phyloP scores from a whole-genome alignment of 2,329 filamentous ascomycete species.

The Ceratocystis diversiconidia region DNA sequence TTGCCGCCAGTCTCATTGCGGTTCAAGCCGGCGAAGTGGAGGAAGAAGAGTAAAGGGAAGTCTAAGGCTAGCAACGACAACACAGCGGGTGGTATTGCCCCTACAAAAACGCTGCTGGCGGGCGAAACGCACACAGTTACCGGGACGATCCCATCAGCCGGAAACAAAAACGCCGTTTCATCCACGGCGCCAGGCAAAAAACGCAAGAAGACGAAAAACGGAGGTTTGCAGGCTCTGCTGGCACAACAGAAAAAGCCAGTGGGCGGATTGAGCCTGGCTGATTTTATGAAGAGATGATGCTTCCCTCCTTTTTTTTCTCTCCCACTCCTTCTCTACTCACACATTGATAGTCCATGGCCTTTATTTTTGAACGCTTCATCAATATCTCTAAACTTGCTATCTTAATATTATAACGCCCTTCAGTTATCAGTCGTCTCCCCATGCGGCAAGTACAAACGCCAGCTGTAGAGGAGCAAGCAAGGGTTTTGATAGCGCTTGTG shows the following conservation, averaged over 20 bases:
- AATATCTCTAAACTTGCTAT: too few species aligned
- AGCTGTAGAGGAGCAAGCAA: not conserved
- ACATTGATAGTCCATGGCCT: too few species aligned
- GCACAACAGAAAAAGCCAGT: conserved; percentile 30
- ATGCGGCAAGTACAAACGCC: not conserved
- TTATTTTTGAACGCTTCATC: too few species aligned
- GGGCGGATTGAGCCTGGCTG: conserved; percentile 35
- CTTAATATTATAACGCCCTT: not conserved
- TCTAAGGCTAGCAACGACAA: conserved; percentile 12
- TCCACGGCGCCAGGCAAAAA: conserved; percentile 39
- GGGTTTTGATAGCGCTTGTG: not conserved
- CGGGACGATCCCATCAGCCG: conserved; percentile 23
- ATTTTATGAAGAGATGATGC: conserved; percentile 36
- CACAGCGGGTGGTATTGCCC: not conserved
- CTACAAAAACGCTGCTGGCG: conserved; percentile 19
- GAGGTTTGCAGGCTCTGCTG: conserved; percentile 51
- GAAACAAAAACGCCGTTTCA: conserved; percentile 31
- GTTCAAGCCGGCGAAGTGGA: not conserved
- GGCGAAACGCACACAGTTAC: conserved; percentile 19
- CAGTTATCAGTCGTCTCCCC: not conserved
- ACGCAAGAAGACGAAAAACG: conserved; percentile 49
- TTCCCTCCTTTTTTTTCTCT: not conserved
- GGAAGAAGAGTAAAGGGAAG: not conserved
- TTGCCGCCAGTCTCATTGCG: conserved; percentile 6
- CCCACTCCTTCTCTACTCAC: not conserved